These are phyloP conservation scores for Hydrangea macrophylla DNA, from an alignment of 148 eudicot genomes.

Conservation along the genomic window DNA sequence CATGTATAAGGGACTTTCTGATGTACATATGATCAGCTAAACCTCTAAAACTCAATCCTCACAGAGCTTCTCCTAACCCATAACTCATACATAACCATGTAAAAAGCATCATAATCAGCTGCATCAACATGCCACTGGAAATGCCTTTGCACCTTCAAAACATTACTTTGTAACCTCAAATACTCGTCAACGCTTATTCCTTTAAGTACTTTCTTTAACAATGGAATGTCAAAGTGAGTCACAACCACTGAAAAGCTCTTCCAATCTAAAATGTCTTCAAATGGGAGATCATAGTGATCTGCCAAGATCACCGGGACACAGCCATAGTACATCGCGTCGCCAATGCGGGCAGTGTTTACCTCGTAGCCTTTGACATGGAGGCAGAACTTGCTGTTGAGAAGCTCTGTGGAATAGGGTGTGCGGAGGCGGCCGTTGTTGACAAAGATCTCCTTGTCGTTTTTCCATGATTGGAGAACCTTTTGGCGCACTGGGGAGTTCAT, in stretches of 20 bases:
- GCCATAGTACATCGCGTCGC: constrained; percentile 79
- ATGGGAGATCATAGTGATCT: constrained; percentile 87
- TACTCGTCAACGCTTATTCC: constrained; percentile 39
- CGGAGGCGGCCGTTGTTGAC: constrained; percentile 51
- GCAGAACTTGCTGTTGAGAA: constrained; percentile 72
- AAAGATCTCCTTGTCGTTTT: constrained; percentile 51
- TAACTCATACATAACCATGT: constrained; percentile 72
- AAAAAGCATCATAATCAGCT: constrained; percentile 53
- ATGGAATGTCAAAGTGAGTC: constrained; percentile 46
- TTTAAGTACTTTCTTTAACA: constrained; percentile 57
- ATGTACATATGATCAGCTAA: too few relatives aligned
- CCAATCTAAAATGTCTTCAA: constrained; percentile 73
- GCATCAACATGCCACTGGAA: constrained; percentile 56
- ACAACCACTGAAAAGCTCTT: constrained; percentile 62
- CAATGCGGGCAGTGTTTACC: constrained; percentile 87
- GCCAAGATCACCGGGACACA: constrained; percentile 89
- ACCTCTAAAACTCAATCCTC: constrained; percentile 8
- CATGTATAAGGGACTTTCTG: too few relatives aligned
- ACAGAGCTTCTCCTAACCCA: constrained; percentile 57
- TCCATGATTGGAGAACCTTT: constrained; percentile 49
- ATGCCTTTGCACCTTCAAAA: constrained; percentile 52
- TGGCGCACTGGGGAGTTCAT: constrained; percentile 57
- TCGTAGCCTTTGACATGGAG: constrained; percentile 91
- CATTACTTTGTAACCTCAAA: constrained; percentile 40
- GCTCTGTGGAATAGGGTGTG: constrained; percentile 68